Base-by-base conservation (phyloP, 495 filamentous ascomycete species). In the Chaetomidium leptoderma region DNA sequence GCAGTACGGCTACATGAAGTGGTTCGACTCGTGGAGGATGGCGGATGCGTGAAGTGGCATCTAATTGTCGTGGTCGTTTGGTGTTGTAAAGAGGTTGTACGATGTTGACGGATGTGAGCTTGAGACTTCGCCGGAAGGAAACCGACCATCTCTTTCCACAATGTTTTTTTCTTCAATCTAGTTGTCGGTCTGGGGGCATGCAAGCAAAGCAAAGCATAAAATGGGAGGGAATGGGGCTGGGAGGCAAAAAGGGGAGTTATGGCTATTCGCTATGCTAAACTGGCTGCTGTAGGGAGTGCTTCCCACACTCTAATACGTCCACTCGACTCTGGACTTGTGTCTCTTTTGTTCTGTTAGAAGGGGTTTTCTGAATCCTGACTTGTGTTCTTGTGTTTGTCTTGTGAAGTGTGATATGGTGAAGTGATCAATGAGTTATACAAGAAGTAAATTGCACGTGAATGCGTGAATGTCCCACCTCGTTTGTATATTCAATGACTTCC, bases 1-100 rank as follows among this genome's bases (percentile, higher is more conserved):
- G 70, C 79, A 97, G 71, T 97, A 90, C 83, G 81, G 76, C 64
- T 90, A 98, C 76, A 75, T 98, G 76, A 96, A 90, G 76, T 98
- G 93, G 93, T 85, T 95, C 57, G 74, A 78, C 58, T 76, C 68
- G 44, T 87, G 84, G 85, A 76, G 81, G 57, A 83, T 88, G 59
- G 78, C 83, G 53, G 83, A 88, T 57, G 53, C 67, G 29, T 23
- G 27, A 43, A 24, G 27, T 36, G 17, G 33, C 0, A 39, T 35
- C 35, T 48, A 57, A 57, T 57, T n/a, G n/a, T n/a, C n/a, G n/a
- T 30, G 16, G 36, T 29, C 33, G 33, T 50, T 45, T 52, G 45
- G 46, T 24, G 47, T n/a, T n/a, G n/a, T n/a, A n/a, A n/a, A n/a
- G n/a, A n/a, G n/a, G n/a, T n/a, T 51, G 47, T 58, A 43, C 48